These are phyloP conservation scores for Lactarius quietus DNA, from an alignment of 768 basidiomycete genomes.

Conservation along the genomic window DNA sequence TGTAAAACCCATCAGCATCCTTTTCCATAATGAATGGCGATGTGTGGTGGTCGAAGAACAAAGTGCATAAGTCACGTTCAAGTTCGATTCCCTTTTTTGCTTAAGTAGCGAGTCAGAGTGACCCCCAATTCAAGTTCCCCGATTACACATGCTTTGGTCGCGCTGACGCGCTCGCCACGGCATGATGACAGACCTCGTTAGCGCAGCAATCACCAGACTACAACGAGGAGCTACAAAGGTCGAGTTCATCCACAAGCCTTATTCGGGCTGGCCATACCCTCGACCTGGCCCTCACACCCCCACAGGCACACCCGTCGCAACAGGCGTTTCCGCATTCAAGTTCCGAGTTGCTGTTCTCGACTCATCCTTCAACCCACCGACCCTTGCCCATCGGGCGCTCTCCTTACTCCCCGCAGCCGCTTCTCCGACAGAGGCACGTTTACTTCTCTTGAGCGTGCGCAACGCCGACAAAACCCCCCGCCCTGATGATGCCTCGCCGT, in stretches of 20 bases:
- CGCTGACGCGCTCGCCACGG: not conserved
- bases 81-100: conserved; percentile 1
- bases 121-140: no score
- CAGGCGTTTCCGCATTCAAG: conserved; percentile 8
- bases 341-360: conserved; percentile 77
- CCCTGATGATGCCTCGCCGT: conserved; percentile 64
- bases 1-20: conserved; percentile 79
- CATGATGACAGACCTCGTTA: conserved; percentile 13
- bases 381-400: conserved; percentile 77
- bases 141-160: not conserved
- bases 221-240: conserved; percentile 45
- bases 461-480: conserved; percentile 83
- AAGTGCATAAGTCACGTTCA: not conserved
- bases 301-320: conserved; percentile 16
- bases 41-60: conserved; percentile 1
- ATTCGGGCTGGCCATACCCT: conserved; percentile 62
- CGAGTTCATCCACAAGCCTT: conserved; percentile 60
- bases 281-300: conserved; percentile 24
- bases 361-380: conserved; percentile 92
- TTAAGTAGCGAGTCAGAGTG: not conserved
- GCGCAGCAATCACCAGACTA: conserved; percentile 33
- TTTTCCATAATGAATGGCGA: conserved; percentile 49
- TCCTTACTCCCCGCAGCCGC: conserved; percentile 34
- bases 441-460: conserved; percentile 78
- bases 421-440: conserved; percentile 57